These are phyloP conservation scores for Amaranthus tricolor DNA, from an alignment of 179 eudicot genomes.

Conservation along the genomic window DNA sequence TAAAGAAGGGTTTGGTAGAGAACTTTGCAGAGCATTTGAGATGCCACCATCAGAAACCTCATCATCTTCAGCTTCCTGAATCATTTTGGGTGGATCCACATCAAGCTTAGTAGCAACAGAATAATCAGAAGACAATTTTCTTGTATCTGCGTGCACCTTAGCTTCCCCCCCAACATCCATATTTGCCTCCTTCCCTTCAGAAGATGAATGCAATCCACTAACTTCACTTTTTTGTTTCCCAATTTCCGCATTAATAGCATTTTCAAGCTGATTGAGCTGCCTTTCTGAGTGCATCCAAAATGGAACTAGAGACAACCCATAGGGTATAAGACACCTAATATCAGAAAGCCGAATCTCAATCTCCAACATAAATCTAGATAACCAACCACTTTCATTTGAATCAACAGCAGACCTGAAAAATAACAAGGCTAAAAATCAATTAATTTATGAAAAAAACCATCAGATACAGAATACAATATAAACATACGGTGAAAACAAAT, in stretches of 20 bases:
- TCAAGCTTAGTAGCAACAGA: conserved; percentile 22
- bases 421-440: neutral
- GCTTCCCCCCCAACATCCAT: conserved; percentile 27
- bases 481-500: neutral
- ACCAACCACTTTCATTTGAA: conserved; percentile 39
- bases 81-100: conserved; percentile 15
- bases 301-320: conserved; percentile 68
- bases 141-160: conserved; percentile 24
- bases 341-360: conserved; percentile 83
- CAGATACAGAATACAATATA: neutral
- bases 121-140: conserved; percentile 25
- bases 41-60: conserved; percentile 25
- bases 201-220: conserved; percentile 6
- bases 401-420: conserved; percentile 41
- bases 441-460: neutral
- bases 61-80: conserved; percentile 24
- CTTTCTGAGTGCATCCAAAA: conserved; percentile 84
- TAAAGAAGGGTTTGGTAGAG: conserved; percentile 18
- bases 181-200: conserved; percentile 31
- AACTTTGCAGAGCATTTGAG: conserved; percentile 19
- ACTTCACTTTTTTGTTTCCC: conserved; percentile 27
- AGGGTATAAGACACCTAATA: conserved; percentile 57
- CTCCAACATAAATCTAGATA: conserved; percentile 53
- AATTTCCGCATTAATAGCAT: conserved; percentile 40
- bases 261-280: conserved; percentile 62